Conservation (phyloP, 2,329 filamentous ascomycete species). For the Graphilbum ipis-grandicollis region DNA sequence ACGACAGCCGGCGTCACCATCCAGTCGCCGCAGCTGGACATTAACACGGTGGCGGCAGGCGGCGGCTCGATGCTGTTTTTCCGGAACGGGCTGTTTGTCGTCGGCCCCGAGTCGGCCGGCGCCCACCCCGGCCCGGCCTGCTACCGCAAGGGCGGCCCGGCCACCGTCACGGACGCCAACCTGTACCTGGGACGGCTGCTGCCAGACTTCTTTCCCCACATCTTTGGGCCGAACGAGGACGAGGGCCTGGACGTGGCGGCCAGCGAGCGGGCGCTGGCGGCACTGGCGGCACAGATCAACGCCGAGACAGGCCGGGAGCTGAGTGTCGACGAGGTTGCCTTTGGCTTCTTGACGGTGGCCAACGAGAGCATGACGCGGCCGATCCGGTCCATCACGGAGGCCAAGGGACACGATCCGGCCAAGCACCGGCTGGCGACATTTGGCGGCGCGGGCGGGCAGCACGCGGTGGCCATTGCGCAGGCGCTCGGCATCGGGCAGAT, state of each 20-base stretch:
- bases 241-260: conserved; percentile 61
- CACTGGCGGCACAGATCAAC: conserved; percentile 64
- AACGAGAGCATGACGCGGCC: conserved; percentile 86
- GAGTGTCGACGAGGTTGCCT: conserved; percentile 69
- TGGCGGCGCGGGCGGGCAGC: conserved; percentile 79
- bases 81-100: conserved; percentile 76
- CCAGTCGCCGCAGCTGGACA: conserved; percentile 80
- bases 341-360: conserved; percentile 76
- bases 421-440: conserved; percentile 85
- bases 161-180: conserved; percentile 90
- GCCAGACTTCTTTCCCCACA: conserved; percentile 87
- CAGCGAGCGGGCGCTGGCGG: conserved; percentile 57
- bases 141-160: conserved; percentile 75
- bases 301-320: conserved; percentile 54
- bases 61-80: conserved; percentile 76
- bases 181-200: conserved; percentile 68
- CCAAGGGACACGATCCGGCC: conserved; percentile 79
- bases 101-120: conserved; percentile 76
- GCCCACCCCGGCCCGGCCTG: conserved; percentile 83
- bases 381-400: conserved; percentile 79
- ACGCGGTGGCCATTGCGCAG: conserved; percentile 79
- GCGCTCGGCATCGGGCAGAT: conserved; percentile 74
- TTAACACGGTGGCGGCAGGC: conserved; percentile 87
- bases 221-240: conserved; percentile 81
- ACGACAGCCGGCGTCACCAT: conserved; percentile 78